Percentiles rank a stretch among this genome's conserved stretches.
Conservation (phyloP, 2,329 filamentous ascomycete species). For the Exophiala viscosa region DNA sequence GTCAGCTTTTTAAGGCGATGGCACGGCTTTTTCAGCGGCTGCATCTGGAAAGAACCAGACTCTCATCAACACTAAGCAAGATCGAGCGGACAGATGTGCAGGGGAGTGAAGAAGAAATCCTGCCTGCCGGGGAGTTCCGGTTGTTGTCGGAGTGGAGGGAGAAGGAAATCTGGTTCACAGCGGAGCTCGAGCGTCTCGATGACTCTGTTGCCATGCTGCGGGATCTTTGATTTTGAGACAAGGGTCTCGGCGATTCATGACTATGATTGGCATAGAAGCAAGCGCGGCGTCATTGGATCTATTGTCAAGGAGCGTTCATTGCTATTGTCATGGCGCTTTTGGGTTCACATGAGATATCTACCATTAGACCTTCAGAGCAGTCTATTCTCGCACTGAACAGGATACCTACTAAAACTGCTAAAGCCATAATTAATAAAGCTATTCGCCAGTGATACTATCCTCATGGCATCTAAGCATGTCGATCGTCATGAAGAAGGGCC, state of each 20-base stretch:
- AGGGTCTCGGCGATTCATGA: not conserved
- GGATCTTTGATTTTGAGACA: conserved; percentile 58
- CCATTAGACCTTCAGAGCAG: no score
- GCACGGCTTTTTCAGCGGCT: conserved; percentile 77
- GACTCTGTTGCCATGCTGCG: conserved; percentile 77
- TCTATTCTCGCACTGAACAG: no score
- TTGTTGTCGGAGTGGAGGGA: conserved; percentile 62
- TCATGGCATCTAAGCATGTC: no score
- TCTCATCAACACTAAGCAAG: conserved; percentile 71
- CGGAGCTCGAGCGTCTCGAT: conserved; percentile 77
- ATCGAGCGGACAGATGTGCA: conserved; percentile 82
- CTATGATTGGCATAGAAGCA: conserved; percentile 1
- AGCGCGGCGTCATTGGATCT: not conserved
- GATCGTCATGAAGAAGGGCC: no score
- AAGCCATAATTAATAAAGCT: no score
- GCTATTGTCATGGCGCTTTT: not conserved
- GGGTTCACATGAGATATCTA: no score
- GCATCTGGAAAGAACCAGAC: conserved; percentile 67
- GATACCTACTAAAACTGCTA: no score
- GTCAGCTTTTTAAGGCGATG: conserved; percentile 88
- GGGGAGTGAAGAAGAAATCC: conserved; percentile 75
- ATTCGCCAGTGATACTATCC: no score
- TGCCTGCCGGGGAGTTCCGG: conserved; percentile 69
- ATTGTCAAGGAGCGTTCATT: not conserved
- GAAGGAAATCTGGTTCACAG: conserved; percentile 66